A percentile compares a stretch with the other conserved stretches of the same genome.
phyloP scores from a whole-genome alignment of 2,329 filamentous ascomycete genomes.

The Amphichorda felina region DNA sequence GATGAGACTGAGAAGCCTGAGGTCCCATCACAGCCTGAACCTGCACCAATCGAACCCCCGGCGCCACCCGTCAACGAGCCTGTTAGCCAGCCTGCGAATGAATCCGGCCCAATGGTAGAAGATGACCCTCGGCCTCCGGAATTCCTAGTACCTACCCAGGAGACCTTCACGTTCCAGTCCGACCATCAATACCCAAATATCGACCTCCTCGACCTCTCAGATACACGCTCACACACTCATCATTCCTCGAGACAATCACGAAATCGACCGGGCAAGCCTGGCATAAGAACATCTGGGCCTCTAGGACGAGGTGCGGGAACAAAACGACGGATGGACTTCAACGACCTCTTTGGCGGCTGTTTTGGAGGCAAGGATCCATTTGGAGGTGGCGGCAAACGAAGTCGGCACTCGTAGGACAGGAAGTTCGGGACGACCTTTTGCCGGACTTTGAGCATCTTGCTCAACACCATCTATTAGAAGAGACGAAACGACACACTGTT shows the following conservation, averaged over 20 bases:
- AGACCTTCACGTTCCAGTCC: slow-evolving; percentile 60
- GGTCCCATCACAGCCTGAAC: background rate
- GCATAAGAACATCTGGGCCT: slow-evolving; percentile 16
- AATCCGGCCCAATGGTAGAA: slow-evolving; percentile 3
- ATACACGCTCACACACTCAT: slow-evolving; percentile 26
- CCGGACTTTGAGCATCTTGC: too few relatives aligned
- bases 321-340: slow-evolving; percentile 62
- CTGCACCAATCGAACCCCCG: slow-evolving; percentile 24
- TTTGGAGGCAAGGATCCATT: slow-evolving; percentile 51
- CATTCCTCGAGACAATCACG: slow-evolving; percentile 4
- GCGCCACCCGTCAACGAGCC: slow-evolving; percentile 10
- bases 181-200: slow-evolving; percentile 48
- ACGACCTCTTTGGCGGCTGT: slow-evolving; percentile 64
- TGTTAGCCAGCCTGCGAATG: background rate
- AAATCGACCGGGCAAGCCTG: slow-evolving; percentile 8
- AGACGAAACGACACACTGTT: slow-evolving; percentile 15
- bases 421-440: too few relatives aligned
- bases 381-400: slow-evolving; percentile 35
- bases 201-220: slow-evolving; percentile 47
- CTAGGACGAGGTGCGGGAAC: slow-evolving; percentile 55
- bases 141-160: slow-evolving; percentile 41
- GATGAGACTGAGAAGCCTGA: slow-evolving; percentile 50
- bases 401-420: slow-evolving; percentile 27
- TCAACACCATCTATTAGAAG: too few relatives aligned
- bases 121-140: slow-evolving; percentile 18